Conservation (phyloP, 306 rosid species). For the Calophaca sinica region DNA sequence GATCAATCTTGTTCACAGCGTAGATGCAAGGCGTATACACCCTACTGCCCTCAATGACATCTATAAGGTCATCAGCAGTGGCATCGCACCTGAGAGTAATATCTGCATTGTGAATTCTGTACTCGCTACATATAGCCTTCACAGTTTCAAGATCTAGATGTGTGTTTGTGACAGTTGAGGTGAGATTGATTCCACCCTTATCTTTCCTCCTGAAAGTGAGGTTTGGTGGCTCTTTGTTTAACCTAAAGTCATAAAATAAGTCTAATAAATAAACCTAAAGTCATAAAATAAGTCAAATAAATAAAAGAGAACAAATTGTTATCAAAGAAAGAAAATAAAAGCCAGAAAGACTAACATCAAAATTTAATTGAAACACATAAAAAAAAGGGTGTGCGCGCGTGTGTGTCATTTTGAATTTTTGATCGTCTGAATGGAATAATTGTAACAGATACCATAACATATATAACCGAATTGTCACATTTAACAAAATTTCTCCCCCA, state of each 20-base stretch:
- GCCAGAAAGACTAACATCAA: constrained; percentile 31
- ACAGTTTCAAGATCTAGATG: constrained; percentile 92
- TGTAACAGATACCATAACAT: constrained; percentile 24
- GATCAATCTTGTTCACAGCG: constrained; percentile 95
- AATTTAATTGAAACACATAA: constrained; percentile 11
- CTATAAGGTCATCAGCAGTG: constrained; percentile 96
- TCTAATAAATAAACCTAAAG: constrained; percentile 52
- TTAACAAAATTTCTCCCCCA: constrained; percentile 6
- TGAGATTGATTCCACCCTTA: constrained; percentile 94
- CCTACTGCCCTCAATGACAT: constrained; percentile 96
- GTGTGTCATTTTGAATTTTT: not conserved
- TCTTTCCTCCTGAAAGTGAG: constrained; percentile 93
- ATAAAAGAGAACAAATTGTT: constrained; percentile 25
- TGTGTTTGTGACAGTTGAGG: constrained; percentile 89
- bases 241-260: constrained; percentile 59
- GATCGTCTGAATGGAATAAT: constrained; percentile 20
- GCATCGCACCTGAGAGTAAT: constrained; percentile 95
- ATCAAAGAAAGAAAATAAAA: constrained; percentile 31
- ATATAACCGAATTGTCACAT: not conserved
- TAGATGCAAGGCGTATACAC: constrained; percentile 94
- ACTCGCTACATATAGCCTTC: constrained; percentile 95
- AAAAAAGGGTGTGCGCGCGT: not conserved
- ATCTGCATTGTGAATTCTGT: constrained; percentile 95
- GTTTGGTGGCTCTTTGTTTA: constrained; percentile 97
- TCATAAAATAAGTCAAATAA: constrained; percentile 30